Base-by-base conservation (phyloP, 768 basidiomycete genomes). In the Suillus ampliporus region DNA sequence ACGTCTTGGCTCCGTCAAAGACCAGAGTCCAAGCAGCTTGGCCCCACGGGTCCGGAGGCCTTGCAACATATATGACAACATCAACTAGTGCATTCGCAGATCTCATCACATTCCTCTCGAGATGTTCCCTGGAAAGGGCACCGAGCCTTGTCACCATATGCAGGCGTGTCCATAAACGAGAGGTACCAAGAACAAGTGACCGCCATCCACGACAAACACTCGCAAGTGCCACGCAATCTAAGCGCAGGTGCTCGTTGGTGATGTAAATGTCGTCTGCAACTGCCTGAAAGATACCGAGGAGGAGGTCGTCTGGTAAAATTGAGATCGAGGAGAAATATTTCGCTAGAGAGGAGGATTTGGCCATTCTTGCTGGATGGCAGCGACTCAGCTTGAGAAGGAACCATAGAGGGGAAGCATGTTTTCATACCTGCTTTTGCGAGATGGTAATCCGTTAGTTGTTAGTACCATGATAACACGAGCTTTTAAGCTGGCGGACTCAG, bases 161-260 rank as follows among this genome's bases (percentile, higher is more conserved):
- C 15, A 54, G 21, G 35, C 53, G 53, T 15, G 21, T 54, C 53
- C 37, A 54, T 4, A 54, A 54, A 23, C 35, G 15, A 38, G 53
- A 37, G 35, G 53, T 26, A 2, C 53, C 8, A 35, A 54, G 53
- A 38, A 26, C 21, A 37, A 54, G 53, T 17, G 21, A 23, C 53
- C 53, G 53, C 53, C 53, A 38, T 23, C 53, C 8, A 26, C 15
- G 14, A 38, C 53, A 54, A 17, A 54, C 53, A 54, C 53, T 38
- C 1, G 53, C 21, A 15, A 54, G 53, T 14, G 37, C 23, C 5
- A 54, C 14, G 3, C 53, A 38, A 37, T 54, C 53, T 8, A 54
- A 14, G 37, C 37, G 35, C 21, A 54, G 35, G 11, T 54, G 14
- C 21, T 38, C 53, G 15, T 54, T n/a, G 15, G 15, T 14, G 37